Conservation (phyloP, 371 early-diverging fungal genomes). For the Blakeslea trispora region DNA sequence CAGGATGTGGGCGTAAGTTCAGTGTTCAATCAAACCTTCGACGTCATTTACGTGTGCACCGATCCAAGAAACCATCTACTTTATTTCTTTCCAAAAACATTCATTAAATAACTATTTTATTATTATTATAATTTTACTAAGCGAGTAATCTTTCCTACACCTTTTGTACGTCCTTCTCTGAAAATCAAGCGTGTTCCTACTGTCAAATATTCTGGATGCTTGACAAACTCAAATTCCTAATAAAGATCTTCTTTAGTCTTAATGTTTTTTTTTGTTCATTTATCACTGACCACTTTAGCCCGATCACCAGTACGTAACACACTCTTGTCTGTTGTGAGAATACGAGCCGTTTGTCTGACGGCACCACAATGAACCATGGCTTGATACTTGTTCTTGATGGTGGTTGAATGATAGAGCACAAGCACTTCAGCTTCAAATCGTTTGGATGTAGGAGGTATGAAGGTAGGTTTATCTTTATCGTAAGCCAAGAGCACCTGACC, state of each 20-base stretch:
- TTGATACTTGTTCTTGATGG: conserved; percentile 87
- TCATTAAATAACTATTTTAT: background rate
- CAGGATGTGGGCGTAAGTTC: conserved; percentile 67
- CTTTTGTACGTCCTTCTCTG: conserved; percentile 91
- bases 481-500: conserved; percentile 84
- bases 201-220: conserved; percentile 81
- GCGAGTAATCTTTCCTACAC: conserved; percentile 82
- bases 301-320: conserved; percentile 89
- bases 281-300: conserved; percentile 66
- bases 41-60: conserved; percentile 60
- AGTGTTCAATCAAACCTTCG: conserved; percentile 78
- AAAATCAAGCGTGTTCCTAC: conserved; percentile 78
- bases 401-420: conserved; percentile 89
- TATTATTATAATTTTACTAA: conserved; percentile 16
- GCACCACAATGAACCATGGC: conserved; percentile 94
- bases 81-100: conserved; percentile 13
- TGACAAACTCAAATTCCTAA: conserved; percentile 76
- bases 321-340: conserved; percentile 69
- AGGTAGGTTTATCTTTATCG: conserved; percentile 52
- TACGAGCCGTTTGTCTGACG: conserved; percentile 88
- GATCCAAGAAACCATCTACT: conserved; percentile 21
- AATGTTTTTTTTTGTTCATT: background rate
- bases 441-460: conserved; percentile 63
- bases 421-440: conserved; percentile 91
- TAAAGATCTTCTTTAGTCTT: too few relatives aligned